Base-by-base conservation (phyloP, 2,329 filamentous ascomycete species). In the Fusarium citri region DNA sequence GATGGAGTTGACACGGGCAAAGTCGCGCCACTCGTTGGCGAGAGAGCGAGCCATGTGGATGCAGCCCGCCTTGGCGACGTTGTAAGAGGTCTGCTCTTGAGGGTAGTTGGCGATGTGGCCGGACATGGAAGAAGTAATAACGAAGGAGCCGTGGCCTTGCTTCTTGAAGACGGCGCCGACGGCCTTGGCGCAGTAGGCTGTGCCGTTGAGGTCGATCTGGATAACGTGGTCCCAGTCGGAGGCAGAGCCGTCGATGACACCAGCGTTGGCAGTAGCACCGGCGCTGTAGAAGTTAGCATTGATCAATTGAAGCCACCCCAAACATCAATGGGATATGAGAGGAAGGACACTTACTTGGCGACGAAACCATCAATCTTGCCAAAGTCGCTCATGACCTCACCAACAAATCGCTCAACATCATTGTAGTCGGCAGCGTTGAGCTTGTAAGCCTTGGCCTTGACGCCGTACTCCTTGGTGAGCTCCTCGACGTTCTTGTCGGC, bases 321-420 rank as follows among this genome's bases (percentile, higher is more conserved):
- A 28, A 3, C 10, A 5, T 28, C 26, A 28, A 28, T 28, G 9
- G 26, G 10, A 28, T 10, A 28, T n/a, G n/a, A n/a, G n/a, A 34
- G 4, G 20, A 6, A 31, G 15, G 11, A 5, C 6, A 20, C 91
- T 42, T 86, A 90, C 79, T 94, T 94, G 74, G 92, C 91, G 56
- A 94, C 87, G 73, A 94, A 93, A 66, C 90, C 87, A 70, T 94
- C 91, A 61, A 94, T 88, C 50, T 89, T 88, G 74, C 90, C 89
- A 77, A 94, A 94, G 76, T 94, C 92, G 71, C 83, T 82, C 77
- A 91, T 85, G 69, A 94, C 89, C 34, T 94, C 88, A 59, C 83
- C 81, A 59, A 89, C 82, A 70, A 88, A 83, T 47, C 81, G 77
- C 76, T 88, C 81, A 58, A 89, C 84, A 12, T 84, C 80, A 16